Percentiles rank a stretch among this genome's conserved stretches.
Evolutionary conservation across 768 basidiomycete species (phyloP).

Genomic region (Calocybe indica): DNA sequence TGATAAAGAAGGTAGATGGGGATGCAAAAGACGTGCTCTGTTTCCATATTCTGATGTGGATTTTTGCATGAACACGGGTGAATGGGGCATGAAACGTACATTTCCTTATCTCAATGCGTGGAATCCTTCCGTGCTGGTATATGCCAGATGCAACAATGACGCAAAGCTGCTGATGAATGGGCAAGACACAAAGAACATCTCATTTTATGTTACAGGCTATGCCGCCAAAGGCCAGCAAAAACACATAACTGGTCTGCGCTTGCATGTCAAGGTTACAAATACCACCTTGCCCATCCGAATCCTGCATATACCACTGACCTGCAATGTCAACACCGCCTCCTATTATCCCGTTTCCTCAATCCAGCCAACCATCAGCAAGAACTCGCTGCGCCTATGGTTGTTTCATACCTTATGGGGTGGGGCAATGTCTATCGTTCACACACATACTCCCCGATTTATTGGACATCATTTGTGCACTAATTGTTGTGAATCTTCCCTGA

Average conservation of each 20-base stretch:
- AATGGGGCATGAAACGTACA: conserved; percentile 17
- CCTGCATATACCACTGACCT: conserved; percentile 11
- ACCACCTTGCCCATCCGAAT: conserved; percentile 16
- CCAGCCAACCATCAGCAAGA: conserved; percentile 32
- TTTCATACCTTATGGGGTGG: conserved; percentile 39
- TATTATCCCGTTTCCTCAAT: conserved; percentile 26
- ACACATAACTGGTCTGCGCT: conserved; percentile 28
- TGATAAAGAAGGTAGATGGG: conserved; percentile 11
- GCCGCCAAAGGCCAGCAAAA: conserved; percentile 25
- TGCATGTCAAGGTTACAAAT: conserved; percentile 22
- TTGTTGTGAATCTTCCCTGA: conserved; percentile 18
- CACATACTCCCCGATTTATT: conserved; percentile 26
- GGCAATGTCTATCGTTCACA: conserved; percentile 31
- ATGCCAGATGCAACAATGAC: conserved; percentile 33
- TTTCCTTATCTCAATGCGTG: conserved; percentile 21
- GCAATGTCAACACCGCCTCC: conserved; percentile 15
- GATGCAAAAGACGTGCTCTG: conserved; percentile 28
- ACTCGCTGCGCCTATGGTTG: conserved; percentile 28
- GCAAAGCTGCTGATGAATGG: conserved; percentile 32
- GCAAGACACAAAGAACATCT: conserved; percentile 20
- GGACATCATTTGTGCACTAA: conserved; percentile 16
- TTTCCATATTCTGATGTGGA: conserved; percentile 12
- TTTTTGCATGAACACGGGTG: conserved; percentile 15
- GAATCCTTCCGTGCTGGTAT: conserved; percentile 17
- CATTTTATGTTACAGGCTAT: conserved; percentile 30